Base-by-base conservation (phyloP, 495 filamentous ascomycete genomes). In the Bombardia bombarda region DNA sequence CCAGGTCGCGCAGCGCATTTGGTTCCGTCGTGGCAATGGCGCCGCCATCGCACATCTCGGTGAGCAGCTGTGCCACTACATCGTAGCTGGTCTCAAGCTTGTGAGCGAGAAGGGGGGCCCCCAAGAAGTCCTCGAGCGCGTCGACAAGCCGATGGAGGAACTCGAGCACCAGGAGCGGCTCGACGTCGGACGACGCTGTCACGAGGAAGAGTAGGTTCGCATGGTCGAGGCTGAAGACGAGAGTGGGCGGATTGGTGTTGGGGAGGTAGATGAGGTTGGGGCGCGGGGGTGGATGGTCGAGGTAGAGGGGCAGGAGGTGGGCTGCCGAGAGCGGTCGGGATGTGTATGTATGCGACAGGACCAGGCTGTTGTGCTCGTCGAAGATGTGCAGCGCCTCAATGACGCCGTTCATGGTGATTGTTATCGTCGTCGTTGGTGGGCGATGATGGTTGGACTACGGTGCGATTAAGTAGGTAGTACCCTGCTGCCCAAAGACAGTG, bases 361-460 rank as follows among this genome's bases (percentile, higher is more conserved):
- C 64, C 38, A 68, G 66, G 32, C 52, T 52, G 47, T 87, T 88
- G 62, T 85, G 75, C 68, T 94, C 87, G 73, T 96, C 87, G 62
- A 83, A 95, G 59, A 98, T 88, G 74, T 96, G 93, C 56, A 98
- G 69, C 54, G 92, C 92, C 74, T 95, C 90, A 56, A 98, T 84
- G 60, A 84, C 80, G 67, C 84, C 79, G 75, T 81, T 87, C 79
- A 87, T 87, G 60, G 56, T 60, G 56, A 45, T 26, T 22, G 32
- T 24, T 38, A 9, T 38, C n/a, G n/a, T n/a, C n/a, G n/a, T n/a
- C n/a, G n/a, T n/a, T n/a, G n/a, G n/a, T n/a, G n/a, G n/a, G n/a
- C n/a, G n/a, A n/a, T n/a, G n/a, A n/a, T n/a, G n/a, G n/a, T n/a
- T n/a, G n/a, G n/a, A n/a, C n/a, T n/a, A n/a, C n/a, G n/a, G n/a